These are phyloP conservation scores for Akebia trifoliata DNA, from an alignment of 164 flowering plant species.

Conservation along the genomic window DNA sequence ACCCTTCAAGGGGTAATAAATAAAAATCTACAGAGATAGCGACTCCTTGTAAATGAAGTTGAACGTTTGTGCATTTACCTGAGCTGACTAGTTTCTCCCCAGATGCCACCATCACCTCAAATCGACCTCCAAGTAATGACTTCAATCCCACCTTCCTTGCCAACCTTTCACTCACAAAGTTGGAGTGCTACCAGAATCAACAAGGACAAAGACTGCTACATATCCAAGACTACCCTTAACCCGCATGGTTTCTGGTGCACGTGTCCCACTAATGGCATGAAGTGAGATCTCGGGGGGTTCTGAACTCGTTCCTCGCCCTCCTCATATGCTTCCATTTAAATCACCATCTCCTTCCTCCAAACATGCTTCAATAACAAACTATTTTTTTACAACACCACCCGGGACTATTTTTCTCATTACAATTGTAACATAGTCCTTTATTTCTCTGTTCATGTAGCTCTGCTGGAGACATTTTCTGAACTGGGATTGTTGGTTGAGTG, in stretches of 20 bases:
- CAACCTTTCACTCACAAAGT: background rate
- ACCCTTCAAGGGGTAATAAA: background rate
- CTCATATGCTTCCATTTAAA: no score
- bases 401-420: no score
- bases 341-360: no score
- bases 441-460: no score
- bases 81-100: background rate
- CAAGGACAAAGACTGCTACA: background rate
- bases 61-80: background rate
- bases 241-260: background rate
- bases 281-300: background rate
- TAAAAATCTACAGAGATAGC: background rate
- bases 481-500: no score
- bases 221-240: background rate
- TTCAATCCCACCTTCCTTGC: background rate
- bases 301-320: no score
- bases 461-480: no score
- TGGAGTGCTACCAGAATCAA: conserved; percentile 2
- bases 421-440: no score
- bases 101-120: background rate
- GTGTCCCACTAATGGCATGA: background rate
- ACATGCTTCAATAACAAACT: no score
- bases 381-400: no score
- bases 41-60: background rate
- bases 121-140: background rate